These are phyloP conservation scores for Acanthamoeba divionensis DNA, from an alignment of 208 protist genomes.

Conservation along the genomic window DNA sequence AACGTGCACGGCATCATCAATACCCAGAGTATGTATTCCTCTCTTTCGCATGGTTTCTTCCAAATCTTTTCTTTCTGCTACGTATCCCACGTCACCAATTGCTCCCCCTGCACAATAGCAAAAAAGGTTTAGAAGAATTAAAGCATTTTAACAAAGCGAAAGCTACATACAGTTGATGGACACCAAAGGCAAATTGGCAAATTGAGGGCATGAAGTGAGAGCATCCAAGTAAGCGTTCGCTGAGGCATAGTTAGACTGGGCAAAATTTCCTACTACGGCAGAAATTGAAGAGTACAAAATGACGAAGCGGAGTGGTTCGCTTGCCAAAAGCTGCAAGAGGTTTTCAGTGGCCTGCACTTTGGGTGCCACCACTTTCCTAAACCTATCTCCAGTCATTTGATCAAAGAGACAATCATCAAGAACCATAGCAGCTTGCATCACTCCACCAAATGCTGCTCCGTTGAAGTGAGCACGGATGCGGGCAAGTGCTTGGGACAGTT, in stretches of 20 bases:
- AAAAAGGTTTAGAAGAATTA: too few relatives aligned
- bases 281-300: constrained; percentile 59
- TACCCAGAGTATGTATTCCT: background rate
- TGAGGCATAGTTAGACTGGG: constrained; percentile 66
- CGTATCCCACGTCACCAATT: constrained; percentile 15
- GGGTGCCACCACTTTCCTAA: constrained; percentile 32
- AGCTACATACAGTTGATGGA: background rate
- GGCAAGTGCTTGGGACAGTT: background rate
- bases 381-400: constrained; percentile 17
- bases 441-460: background rate
- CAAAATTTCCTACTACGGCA: constrained; percentile 54
- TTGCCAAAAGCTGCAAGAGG: constrained; percentile 15
- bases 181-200: background rate
- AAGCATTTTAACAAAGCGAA: too few relatives aligned
- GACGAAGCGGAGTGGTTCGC: constrained; percentile 22
- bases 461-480: background rate
- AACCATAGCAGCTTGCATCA: background rate
- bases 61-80: background rate
- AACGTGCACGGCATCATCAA: background rate
- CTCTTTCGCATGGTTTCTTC: too few relatives aligned
- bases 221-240: constrained; percentile 69
- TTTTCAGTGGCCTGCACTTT: constrained; percentile 61
- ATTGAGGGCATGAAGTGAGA: constrained; percentile 4
- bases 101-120: background rate
- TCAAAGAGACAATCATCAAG: constrained; percentile 44